Evolutionary conservation across 805 yeast genomes (phyloP), one percentile per base, ranked within the genome.

Genomic region (Schwanniomyces occidentalis): DNA sequence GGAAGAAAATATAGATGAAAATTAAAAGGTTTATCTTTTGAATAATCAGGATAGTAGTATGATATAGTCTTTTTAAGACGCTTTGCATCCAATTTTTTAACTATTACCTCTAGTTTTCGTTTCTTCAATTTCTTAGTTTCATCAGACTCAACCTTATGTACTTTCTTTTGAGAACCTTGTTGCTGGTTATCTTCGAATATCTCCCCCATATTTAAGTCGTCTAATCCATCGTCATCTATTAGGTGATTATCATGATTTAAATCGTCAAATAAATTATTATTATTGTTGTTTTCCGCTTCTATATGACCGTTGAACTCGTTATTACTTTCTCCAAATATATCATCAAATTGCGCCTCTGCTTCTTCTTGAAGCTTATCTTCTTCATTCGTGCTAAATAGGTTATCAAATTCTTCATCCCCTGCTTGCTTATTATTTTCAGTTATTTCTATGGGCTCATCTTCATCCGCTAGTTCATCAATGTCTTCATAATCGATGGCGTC

Each of bases 401-500:
- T 29, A 4, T 33, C 52, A 19, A 23, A 49, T 4, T 30, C 51
- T 4, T 30, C 46, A 12, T 40, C 23, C 8, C 16, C 34, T 16
- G 27, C 30, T n/a, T 20, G 6, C n/a, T 20, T 30, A 8, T 30
- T 27, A 8, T 15, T 30, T 8, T 24, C 43, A 3, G 26, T 24
- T 16, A 31, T 17, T 8, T 28, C 48, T 14, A 41, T 50, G 16
- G 39, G 49, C 8, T 37, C 51, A 10, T 40, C 49, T 8, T 90
- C 96, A 16, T 90, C 97, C 0, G 97, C 97, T 31, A 90, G 66
- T 58, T 90, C 97, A 46, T 90, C 97, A 51, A 86, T 95, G 55
- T 87, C 96, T 52, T 87, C 96, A 55, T 85, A 91, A 58, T 91
- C 98, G 20, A 89, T 69, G 7, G 99, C 99, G 57, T 90, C 91